phyloP scores from a whole-genome alignment of 2,329 filamentous ascomycete genomes.

The Paraphaeosphaeria minitans region DNA sequence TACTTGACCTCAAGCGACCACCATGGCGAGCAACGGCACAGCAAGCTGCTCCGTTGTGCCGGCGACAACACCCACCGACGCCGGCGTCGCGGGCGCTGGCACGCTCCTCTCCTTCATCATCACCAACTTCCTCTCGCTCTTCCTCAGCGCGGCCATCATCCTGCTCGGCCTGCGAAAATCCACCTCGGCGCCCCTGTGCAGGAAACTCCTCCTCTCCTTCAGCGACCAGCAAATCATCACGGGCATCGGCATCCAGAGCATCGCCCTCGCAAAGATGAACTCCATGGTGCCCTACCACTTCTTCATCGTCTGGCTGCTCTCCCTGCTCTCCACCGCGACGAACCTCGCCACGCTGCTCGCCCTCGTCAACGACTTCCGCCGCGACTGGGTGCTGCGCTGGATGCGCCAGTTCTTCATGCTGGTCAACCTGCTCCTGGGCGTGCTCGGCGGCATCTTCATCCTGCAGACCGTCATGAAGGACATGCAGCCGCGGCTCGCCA shows the following conservation, averaged over 20 bases:
- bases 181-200: conserved; percentile 58
- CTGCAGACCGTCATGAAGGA: conserved; percentile 60
- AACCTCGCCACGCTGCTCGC: conserved; percentile 70
- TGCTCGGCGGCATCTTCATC: conserved; percentile 62
- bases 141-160: conserved; percentile 62
- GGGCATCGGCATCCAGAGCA: conserved; percentile 69
- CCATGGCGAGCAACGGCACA: conserved; percentile 20
- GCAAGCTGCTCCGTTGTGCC: conserved; percentile 54
- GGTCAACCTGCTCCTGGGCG: conserved; percentile 64
- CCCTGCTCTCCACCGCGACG: conserved; percentile 67
- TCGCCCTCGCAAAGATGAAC: conserved; percentile 65
- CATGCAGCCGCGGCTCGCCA: conserved; percentile 60
- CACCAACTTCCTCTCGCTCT: conserved; percentile 63
- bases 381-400: conserved; percentile 71
- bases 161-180: conserved; percentile 58
- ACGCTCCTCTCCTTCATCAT: conserved; percentile 71
- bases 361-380: conserved; percentile 67
- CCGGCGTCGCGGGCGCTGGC: conserved; percentile 63
- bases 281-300: conserved; percentile 70
- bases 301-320: conserved; percentile 73
- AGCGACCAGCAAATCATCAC: conserved; percentile 72
- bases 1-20: neutral
- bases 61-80: conserved; percentile 55
- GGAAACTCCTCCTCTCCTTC: conserved; percentile 69
- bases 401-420: conserved; percentile 70